Evolutionary conservation across 2,329 filamentous ascomycete species (phyloP), one percentile per base, ranked within the genome.

Genomic region (Epichloe hybrida): DNA sequence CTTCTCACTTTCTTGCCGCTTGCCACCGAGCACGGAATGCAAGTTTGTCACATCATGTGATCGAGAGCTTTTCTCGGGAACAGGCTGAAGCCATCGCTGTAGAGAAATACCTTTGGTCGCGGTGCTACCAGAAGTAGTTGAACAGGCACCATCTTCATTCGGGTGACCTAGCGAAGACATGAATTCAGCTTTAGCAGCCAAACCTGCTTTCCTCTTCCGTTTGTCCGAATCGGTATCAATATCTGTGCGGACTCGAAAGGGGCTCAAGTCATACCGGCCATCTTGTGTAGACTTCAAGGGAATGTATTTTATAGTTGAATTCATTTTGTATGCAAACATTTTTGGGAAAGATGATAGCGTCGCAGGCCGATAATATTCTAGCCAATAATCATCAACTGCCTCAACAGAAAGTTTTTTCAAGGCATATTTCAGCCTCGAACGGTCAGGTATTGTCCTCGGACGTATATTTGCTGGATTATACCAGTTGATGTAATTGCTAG

Each of bases 321-420:
- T 95, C 77, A 97, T 87, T 62, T 87, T 89, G 67, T 86, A 95
- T 0, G 88, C 81, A 63, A 95, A 96, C 64, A 96, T 86, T 63
- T 96, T 98, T 13, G 83, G 78, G 57, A 97, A 88, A 0, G 88
- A 93, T 0, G 93, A 95, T 1, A 97, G 70, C 0, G 86, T 87
- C 7, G 87, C 76, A 0, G 93, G 93, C 13, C 90, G 82, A 64
- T 98, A 98, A 65, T 96, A 97, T 64, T 98, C 93, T 6, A 93
- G 74, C 93, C 93, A 98, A 66, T 95, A 98, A 65, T 97, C 89
- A 62, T 97, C 91, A 53, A 88, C 88, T 53, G 77, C 80, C 3
- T 74, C 70, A 3, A 85, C 68, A 5, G 72, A 71, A 54, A 72
- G 75, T 31, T 64, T 63, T 12, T 57, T 56, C 7, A 63, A 57